Base-by-base conservation (phyloP, 2,329 filamentous ascomycete species). In the Calonectria ilicicola region DNA sequence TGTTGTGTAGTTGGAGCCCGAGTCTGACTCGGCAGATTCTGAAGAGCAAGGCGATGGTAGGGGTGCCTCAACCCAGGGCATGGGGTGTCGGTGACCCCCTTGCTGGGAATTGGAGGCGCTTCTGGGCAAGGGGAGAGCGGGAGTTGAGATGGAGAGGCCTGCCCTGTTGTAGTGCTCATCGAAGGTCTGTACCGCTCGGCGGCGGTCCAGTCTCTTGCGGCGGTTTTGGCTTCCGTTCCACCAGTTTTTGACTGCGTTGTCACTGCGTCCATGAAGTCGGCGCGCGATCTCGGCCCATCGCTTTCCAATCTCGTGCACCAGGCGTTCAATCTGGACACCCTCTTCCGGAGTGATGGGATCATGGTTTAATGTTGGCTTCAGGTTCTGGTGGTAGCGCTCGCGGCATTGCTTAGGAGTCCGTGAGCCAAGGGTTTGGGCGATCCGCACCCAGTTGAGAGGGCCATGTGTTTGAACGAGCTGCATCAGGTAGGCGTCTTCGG, bases 221-320 rank as follows among this genome's bases (percentile, higher is more conserved):
- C 95, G 91, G 86, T 98, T 98, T 89, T 96, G 94, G 82, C 93
- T 94, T 63, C 96, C 95, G 82, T 98, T 98, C 94, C 94, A 98
- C 95, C 95, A 98, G 84, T 98, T 98, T 90, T 98, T 98, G 75
- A 98, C 95, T 32, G 95, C 94, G 81, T 98, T 98, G 86, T 98
- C 96, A 83, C 95, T 98, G 80, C 96, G 93, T 76, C 95, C 95
- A 67, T 93, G 90, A 23, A 98, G 89, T 56, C 91, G 89, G 76
- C 96, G 90, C 53, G 96, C 95, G 81, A 98, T 98, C 82, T 98
- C 95, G 2, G 96, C 96, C 96, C 96, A 98, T 69, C 94, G 91
- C 86, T 95, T 96, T 74, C 95, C 95, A 86, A 95, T 92, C 78
- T 93, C 90, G 14, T 85, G 84, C 19, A 98, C 96, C 82, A 97